Evolutionary conservation across 169 alveolate species (phyloP).

Genomic region (Prorocentrum cordatum): DNA sequence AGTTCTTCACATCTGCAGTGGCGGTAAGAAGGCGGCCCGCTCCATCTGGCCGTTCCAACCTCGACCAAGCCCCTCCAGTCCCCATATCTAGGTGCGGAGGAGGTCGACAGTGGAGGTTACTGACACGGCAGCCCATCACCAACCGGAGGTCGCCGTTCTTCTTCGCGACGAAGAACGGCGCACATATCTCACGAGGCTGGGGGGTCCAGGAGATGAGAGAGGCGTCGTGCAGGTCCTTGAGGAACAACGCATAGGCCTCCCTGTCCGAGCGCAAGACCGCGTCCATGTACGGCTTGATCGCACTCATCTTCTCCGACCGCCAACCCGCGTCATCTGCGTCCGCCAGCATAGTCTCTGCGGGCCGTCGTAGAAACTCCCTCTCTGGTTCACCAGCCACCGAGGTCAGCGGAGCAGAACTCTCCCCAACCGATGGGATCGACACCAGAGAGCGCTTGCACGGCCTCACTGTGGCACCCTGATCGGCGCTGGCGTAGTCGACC

Average conservation of each 20-base stretch:
- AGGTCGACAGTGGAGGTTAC: not conserved
- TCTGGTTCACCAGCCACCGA: not conserved
- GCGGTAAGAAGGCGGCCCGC: not conserved
- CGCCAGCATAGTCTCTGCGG: not conserved
- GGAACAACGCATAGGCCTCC: not conserved
- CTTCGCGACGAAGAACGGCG: not conserved
- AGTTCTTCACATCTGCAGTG: not conserved
- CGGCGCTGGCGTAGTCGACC: too few relatives aligned
- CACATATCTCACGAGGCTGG: not conserved
- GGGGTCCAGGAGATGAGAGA: not conserved
- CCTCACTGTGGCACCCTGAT: not conserved
- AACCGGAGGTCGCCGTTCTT: not conserved
- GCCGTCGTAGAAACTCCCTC: not conserved
- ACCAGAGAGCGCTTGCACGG: not conserved
- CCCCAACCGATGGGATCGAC: not conserved
- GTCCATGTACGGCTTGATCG: not conserved
- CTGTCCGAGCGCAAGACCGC: not conserved
- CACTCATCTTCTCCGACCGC: not conserved
- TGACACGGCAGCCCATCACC: not conserved
- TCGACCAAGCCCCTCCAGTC: not conserved
- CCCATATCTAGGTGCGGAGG: not conserved
- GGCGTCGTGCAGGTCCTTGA: not conserved
- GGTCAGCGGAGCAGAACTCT: not conserved
- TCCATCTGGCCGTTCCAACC: too few relatives aligned
- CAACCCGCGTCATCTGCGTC: not conserved